Evolutionary conservation across 768 basidiomycete species (phyloP).

Genomic region (Fomitopsis serialis): DNA sequence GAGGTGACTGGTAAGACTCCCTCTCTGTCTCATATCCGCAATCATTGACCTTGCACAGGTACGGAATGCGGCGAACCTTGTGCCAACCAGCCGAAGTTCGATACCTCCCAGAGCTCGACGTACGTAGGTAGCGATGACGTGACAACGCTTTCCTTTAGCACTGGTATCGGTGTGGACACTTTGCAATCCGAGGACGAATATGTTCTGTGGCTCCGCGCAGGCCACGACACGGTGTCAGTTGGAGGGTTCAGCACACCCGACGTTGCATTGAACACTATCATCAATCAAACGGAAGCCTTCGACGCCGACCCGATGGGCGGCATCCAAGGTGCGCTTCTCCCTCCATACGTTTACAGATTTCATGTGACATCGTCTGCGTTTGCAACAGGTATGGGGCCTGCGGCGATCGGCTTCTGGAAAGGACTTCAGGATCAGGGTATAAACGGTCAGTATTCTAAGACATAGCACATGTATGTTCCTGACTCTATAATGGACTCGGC

Average conservation of each 20-base stretch:
- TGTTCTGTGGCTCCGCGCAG: conserved; percentile 39
- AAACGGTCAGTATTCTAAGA: conserved; percentile 33
- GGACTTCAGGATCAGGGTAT: conserved; percentile 42
- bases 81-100: conserved; percentile 39
- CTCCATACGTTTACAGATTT: not conserved
- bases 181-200: conserved; percentile 42
- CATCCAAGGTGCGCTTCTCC: conserved; percentile 38
- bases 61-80: conserved; percentile 43
- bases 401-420: conserved; percentile 43
- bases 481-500: conserved; percentile 45
- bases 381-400: not conserved
- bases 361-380: no score
- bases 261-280: conserved; percentile 44
- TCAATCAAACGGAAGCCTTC: conserved; percentile 47
- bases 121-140: conserved; percentile 40
- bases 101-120: conserved; percentile 43
- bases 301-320: conserved; percentile 51
- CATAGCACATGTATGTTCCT: conserved; percentile 34
- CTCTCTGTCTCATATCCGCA: conserved; percentile 7
- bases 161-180: conserved; percentile 49
- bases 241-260: conserved; percentile 35
- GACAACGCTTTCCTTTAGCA: conserved; percentile 43
- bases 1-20: conserved; percentile 39
- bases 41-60: conserved; percentile 18
- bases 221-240: conserved; percentile 43